Evolutionary conservation across 306 rosid species (phyloP).

Genomic region (Gillenia trifoliata): DNA sequence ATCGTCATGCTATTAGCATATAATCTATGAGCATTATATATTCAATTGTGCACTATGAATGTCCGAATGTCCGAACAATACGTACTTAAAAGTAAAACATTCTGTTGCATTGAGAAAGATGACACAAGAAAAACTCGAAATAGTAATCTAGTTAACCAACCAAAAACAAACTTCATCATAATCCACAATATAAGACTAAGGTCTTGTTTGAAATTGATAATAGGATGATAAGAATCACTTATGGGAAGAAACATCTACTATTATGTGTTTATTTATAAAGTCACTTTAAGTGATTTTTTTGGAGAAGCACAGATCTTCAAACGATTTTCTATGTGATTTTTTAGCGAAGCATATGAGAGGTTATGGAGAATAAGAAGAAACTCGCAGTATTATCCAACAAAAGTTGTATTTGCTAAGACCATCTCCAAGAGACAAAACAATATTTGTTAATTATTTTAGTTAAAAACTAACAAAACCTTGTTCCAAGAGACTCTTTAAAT

Average conservation of each 20-base stretch:
- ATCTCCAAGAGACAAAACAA: no score
- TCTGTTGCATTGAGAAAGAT: not conserved
- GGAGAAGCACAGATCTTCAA: not conserved
- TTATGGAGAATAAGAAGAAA: not conserved
- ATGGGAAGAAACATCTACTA: not conserved
- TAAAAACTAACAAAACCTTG: no score
- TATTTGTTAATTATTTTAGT: no score
- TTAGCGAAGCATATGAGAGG: not conserved
- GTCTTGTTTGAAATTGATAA: no score
- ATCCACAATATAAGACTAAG: not conserved
- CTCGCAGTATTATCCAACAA: not conserved
- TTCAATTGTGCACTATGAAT: not conserved
- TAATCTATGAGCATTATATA: not conserved
- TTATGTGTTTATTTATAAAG: not conserved
- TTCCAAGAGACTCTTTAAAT: no score
- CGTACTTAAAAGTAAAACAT: not conserved
- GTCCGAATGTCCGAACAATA: not conserved
- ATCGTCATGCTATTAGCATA: not conserved
- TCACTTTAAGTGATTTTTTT: no score
- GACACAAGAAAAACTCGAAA: not conserved
- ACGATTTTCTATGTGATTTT: not conserved
- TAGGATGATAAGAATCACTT: not conserved
- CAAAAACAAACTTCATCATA: not conserved
- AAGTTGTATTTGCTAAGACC: no score
- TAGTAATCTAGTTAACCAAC: not conserved